phyloP scores from a whole-genome alignment of 768 basidiomycete genomes.

The Auriscalpium microsporum region DNA sequence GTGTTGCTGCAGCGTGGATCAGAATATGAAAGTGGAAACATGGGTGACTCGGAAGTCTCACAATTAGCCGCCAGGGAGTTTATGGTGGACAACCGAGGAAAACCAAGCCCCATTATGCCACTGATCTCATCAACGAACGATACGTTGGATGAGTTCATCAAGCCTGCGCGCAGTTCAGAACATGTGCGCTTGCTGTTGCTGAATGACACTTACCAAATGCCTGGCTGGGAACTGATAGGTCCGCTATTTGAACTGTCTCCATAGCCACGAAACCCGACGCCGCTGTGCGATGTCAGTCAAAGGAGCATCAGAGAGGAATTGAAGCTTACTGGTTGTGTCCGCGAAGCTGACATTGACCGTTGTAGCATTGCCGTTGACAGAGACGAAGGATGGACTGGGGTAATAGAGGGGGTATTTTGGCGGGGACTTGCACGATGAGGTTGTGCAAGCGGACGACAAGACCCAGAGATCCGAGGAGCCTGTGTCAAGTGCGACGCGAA shows the following conservation, averaged over 20 bases:
- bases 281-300: conserved; percentile 28
- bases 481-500: conserved; percentile 68
- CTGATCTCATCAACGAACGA: conserved; percentile 55
- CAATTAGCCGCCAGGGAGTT: conserved; percentile 37
- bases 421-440: conserved; percentile 42
- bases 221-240: conserved; percentile 52
- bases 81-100: conserved; percentile 63
- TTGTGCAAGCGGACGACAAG: conserved; percentile 51
- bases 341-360: conserved; percentile 52
- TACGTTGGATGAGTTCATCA: conserved; percentile 56
- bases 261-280: conserved; percentile 63
- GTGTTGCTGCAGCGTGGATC: conserved; percentile 39
- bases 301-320: neutral
- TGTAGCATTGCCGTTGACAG: conserved; percentile 55
- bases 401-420: conserved; percentile 69
- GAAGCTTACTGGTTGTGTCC: conserved; percentile 56
- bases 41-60: conserved; percentile 21
- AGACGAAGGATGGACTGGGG: conserved; percentile 53
- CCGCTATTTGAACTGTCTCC: conserved; percentile 54
- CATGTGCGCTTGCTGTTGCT: no score
- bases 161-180: conserved; percentile 30
- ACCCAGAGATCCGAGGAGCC: conserved; percentile 71
- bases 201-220: conserved; percentile 47
- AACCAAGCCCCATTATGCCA: conserved; percentile 70
- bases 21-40: neutral